Conservation (phyloP, 2,329 filamentous ascomycete genomes). For the Aspergillus intermedius region DNA sequence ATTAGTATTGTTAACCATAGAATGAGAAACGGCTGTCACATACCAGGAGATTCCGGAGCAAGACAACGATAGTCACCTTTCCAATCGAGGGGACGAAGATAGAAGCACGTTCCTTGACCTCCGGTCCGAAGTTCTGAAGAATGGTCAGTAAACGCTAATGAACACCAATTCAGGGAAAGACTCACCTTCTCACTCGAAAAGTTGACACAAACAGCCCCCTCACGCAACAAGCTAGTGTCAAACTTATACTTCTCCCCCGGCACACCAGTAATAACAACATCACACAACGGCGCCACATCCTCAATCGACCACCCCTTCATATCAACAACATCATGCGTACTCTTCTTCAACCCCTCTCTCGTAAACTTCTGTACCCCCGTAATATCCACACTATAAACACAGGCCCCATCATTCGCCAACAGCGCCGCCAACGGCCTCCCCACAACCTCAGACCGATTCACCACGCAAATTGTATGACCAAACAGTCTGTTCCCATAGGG, state of each 20-base stretch:
- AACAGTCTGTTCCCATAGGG: constrained; percentile 89
- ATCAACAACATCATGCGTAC: constrained; percentile 78
- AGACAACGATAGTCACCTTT: constrained; percentile 91
- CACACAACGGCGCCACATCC: constrained; percentile 77
- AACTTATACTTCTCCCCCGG: constrained; percentile 86
- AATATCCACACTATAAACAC: constrained; percentile 90
- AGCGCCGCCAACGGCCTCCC: constrained; percentile 86
- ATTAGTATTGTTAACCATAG: not conserved
- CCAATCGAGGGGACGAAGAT: constrained; percentile 97
- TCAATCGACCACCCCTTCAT: constrained; percentile 73
- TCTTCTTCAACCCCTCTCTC: constrained; percentile 77
- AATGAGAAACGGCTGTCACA: constrained; percentile 31
- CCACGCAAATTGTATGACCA: constrained; percentile 89
- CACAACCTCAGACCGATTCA: constrained; percentile 94
- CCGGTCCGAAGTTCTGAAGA: constrained; percentile 70
- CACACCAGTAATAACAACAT: constrained; percentile 92
- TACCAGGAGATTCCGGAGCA: constrained; percentile 83
- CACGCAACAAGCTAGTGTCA: constrained; percentile 70
- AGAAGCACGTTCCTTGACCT: constrained; percentile 89
- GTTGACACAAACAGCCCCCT: constrained; percentile 97
- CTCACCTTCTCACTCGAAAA: constrained; percentile 79
- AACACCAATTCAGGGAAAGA: not conserved
- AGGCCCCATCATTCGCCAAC: constrained; percentile 90
- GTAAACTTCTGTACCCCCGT: constrained; percentile 89
- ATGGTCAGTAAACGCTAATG: constrained; percentile 1